Percentiles rank a stretch among this genome's conserved stretches.
Evolutionary conservation across 1,139 yeast species (phyloP).

Genomic region (Suhomyces ambrosiae): DNA sequence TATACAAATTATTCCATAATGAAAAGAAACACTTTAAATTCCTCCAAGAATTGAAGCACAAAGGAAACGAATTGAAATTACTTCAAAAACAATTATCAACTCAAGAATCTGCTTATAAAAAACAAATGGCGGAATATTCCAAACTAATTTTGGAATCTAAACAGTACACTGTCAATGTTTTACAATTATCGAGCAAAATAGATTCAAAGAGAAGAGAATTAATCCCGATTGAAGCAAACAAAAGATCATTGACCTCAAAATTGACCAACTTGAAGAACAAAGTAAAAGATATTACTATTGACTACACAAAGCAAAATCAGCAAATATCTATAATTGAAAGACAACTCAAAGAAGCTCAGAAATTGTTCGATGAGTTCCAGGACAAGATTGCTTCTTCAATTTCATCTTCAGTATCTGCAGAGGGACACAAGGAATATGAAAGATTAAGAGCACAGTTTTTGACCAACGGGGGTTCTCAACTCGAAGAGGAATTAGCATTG

Average conservation of each 20-base stretch:
- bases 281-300: constrained; percentile 53
- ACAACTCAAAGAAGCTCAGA: constrained; percentile 51
- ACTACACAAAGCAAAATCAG: constrained; percentile 53
- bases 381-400: constrained; percentile 29
- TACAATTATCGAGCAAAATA: constrained; percentile 39
- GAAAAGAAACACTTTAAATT: constrained; percentile 49
- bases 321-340: constrained; percentile 43
- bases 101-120: constrained; percentile 32
- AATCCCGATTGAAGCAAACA: constrained; percentile 60
- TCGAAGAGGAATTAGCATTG: constrained; percentile 53
- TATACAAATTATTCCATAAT: constrained; percentile 71
- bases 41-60: constrained; percentile 26
- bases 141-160: constrained; percentile 46
- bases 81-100: constrained; percentile 26
- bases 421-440: constrained; percentile 63
- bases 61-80: constrained; percentile 31
- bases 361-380: constrained; percentile 48
- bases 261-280: constrained; percentile 52
- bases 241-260: constrained; percentile 49
- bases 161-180: constrained; percentile 43
- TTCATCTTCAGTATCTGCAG: constrained; percentile 42
- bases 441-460: constrained; percentile 58
- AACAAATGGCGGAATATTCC: constrained; percentile 47
- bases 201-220: constrained; percentile 52
- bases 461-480: constrained; percentile 57